phyloP scores from a whole-genome alignment of 805 yeast genomes.

The Metschnikowia sp. region DNA sequence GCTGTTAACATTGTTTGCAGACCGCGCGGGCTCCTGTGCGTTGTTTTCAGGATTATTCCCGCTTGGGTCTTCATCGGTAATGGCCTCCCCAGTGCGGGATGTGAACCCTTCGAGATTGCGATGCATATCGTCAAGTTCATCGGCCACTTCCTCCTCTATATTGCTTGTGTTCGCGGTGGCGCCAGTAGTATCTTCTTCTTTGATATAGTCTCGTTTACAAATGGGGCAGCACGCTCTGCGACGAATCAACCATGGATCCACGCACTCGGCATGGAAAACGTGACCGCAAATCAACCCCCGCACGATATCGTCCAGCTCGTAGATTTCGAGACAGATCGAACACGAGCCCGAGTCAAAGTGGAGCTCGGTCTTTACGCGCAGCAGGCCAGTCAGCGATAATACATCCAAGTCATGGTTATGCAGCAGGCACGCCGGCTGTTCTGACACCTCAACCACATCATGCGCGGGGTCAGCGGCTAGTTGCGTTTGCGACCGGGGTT shows the following conservation, averaged over 20 bases:
- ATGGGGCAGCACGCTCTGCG: slow-evolving; percentile 81
- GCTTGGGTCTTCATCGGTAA: background rate
- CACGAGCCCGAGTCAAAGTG: slow-evolving; percentile 69
- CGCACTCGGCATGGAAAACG: slow-evolving; percentile 74
- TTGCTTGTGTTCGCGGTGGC: background rate
- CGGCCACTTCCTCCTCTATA: slow-evolving; percentile 3
- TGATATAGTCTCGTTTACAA: slow-evolving; percentile 67
- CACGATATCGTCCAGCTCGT: slow-evolving; percentile 60
- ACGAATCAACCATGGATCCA: slow-evolving; percentile 77
- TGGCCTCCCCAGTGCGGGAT: background rate
- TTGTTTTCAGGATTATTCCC: background rate
- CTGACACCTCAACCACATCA: slow-evolving; percentile 5
- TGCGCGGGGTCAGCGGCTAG: background rate
- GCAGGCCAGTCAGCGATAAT: slow-evolving; percentile 7
- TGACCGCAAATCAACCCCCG: slow-evolving; percentile 80
- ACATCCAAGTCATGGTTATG: slow-evolving; percentile 1
- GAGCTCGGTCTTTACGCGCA: slow-evolving; percentile 19
- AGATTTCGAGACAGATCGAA: slow-evolving; percentile 71
- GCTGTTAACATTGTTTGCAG: too few species aligned
- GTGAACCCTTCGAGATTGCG: background rate
- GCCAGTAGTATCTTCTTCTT: slow-evolving; percentile 18
- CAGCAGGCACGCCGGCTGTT: background rate
- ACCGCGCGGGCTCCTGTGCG: background rate
- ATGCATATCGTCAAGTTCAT: background rate
- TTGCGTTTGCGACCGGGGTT: background rate